Conservation (phyloP, 2,329 filamentous ascomycete genomes). For the Huntiella savannae region DNA sequence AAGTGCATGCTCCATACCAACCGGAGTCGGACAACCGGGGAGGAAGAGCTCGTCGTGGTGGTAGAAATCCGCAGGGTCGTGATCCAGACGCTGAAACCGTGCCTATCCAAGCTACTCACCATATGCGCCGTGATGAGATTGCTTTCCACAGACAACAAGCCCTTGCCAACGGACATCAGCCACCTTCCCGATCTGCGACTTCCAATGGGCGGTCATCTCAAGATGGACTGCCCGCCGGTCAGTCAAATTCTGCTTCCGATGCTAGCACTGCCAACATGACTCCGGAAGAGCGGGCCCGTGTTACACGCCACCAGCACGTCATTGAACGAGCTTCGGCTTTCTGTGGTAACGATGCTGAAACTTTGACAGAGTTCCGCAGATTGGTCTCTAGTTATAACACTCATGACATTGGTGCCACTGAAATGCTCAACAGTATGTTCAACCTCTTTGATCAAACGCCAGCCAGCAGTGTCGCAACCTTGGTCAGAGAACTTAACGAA, state of each 20-base stretch:
- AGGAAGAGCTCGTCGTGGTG: conserved; percentile 23
- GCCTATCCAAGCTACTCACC: conserved; percentile 58
- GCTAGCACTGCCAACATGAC: conserved; percentile 23
- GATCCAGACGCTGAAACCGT: conserved; percentile 39
- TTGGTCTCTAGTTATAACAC: conserved; percentile 63
- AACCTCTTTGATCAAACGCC: conserved; percentile 62
- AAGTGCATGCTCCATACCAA: conserved; percentile 55
- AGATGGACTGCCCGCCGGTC: background rate
- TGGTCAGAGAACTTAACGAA: conserved; percentile 80
- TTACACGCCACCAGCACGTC: conserved; percentile 64
- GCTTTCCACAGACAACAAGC: conserved; percentile 86
- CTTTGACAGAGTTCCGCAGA: conserved; percentile 58
- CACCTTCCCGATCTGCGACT: conserved; percentile 12
- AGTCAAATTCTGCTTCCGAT: conserved; percentile 1
- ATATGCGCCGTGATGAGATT: conserved; percentile 61
- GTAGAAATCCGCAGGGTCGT: conserved; percentile 20
- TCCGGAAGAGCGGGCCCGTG: conserved; percentile 63
- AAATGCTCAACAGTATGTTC: conserved; percentile 76
- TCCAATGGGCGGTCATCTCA: conserved; percentile 12
- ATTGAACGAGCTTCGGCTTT: conserved; percentile 70
- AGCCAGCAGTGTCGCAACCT: conserved; percentile 63
- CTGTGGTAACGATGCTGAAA: conserved; percentile 55
- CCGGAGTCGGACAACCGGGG: conserved; percentile 25
- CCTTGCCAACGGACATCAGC: conserved; percentile 63
- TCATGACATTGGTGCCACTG: conserved; percentile 47